Percentiles rank a stretch among this genome's conserved stretches.
phyloP scores from a whole-genome alignment of 192 early-diverging fungal species.

The Coemansia brasiliensis region DNA sequence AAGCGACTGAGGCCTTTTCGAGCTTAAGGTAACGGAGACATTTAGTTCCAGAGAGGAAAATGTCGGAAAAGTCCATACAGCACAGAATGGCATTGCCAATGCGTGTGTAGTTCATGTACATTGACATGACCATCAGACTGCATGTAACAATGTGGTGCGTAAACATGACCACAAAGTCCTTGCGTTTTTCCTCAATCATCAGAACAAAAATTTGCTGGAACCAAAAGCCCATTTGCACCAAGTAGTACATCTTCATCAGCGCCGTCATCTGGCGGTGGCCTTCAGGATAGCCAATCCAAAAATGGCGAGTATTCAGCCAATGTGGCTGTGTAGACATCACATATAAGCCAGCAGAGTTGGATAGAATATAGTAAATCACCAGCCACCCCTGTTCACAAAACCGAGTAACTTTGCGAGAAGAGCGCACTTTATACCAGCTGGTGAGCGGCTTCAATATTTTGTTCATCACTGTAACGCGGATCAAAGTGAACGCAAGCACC shows the following conservation, averaged over 20 bases:
- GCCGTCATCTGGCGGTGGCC: slow-evolving; percentile 58
- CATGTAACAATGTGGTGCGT: slow-evolving; percentile 78
- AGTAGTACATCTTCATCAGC: slow-evolving; percentile 70
- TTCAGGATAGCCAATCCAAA: slow-evolving; percentile 70
- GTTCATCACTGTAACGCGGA: slow-evolving; percentile 56
- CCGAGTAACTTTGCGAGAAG: slow-evolving; percentile 48
- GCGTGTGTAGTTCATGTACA: slow-evolving; percentile 68
- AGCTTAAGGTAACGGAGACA: slow-evolving; percentile 71
- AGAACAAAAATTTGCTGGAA: slow-evolving; percentile 77
- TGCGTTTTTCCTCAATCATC: slow-evolving; percentile 70
- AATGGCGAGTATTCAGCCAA: slow-evolving; percentile 71
- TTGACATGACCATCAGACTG: slow-evolving; percentile 63
- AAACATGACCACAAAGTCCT: slow-evolving; percentile 71
- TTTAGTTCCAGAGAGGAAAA: slow-evolving; percentile 76
- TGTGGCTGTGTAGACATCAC: slow-evolving; percentile 68
- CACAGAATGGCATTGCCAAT: slow-evolving; percentile 79
- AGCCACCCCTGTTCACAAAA: slow-evolving; percentile 76
- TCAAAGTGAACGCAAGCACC: slow-evolving; percentile 68
- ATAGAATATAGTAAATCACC: slow-evolving; percentile 63
- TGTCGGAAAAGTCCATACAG: slow-evolving; percentile 78
- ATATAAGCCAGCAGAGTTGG: slow-evolving; percentile 64
- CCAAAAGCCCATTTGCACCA: slow-evolving; percentile 77
- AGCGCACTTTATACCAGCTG: slow-evolving; percentile 32
- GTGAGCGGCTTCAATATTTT: slow-evolving; percentile 40
- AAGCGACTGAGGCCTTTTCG: slow-evolving; percentile 56